Base-by-base conservation (phyloP, 108 stramenopile species). In the Fragilaria crotonensis region DNA sequence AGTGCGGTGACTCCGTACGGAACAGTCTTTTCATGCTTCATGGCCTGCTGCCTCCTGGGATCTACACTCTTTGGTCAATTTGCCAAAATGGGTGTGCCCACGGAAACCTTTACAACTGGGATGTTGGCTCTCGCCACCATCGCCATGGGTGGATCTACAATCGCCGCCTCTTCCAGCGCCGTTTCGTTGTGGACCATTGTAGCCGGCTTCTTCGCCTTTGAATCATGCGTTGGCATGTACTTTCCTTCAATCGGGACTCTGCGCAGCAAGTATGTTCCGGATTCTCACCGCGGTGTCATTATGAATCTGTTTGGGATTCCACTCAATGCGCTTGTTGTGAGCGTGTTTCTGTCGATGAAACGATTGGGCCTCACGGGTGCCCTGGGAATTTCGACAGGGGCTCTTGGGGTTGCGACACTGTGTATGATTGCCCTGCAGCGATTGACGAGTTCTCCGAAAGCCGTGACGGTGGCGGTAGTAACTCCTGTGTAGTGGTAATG, bases 281-380 rank as follows among this genome's bases (percentile, higher is more conserved):
- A 99, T 33, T 79, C 82, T 23, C 85, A 94, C 45, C 85, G 98
- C 32, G 84, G 88, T 7, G 90, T 96, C 32, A 87, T 98, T 20
- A 96, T 98, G 95, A 98, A 98, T 73, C 64, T 98, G 58, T 94
- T 96, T 68, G 93, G 98, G 23, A 88, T 96, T 54, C 95, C 92
- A 2, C 73, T 96, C 57, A 98, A 98, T 77, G 78, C 83, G n/a
- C 63, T 96, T 59, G 95, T 96, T 11, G 85, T 96, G 47, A 64
- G 77, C 29, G 92, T 96, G 21, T 94, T 97, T 52, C 64, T 96
- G 57, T 80, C 78, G 33, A 93, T 94, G 63, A 70, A 88, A 50
- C 78, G 72, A 54, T 68, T 96, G 63, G 93, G 93, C 19, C 64
- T 90, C 29, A 67, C 59, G 19, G 93, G 93, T 3, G 93, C 93